Evolutionary conservation across 2,329 filamentous ascomycete species (phyloP).

Genomic region (Monosporascus sp.): DNA sequence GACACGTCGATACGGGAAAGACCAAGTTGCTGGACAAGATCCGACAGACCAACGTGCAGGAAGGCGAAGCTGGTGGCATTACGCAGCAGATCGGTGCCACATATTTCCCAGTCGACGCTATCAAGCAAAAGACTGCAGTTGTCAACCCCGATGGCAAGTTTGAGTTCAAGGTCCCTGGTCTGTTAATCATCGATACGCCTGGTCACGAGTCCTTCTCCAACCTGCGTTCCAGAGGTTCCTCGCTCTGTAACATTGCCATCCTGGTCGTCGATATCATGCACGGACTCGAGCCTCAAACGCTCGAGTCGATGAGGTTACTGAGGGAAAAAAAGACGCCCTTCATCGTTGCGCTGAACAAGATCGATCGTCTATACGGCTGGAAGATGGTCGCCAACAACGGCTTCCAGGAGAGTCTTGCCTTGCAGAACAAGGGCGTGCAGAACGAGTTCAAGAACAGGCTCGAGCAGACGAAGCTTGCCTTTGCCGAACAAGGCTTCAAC

Average conservation of each 20-base stretch:
- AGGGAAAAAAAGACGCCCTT: slow-evolving; percentile 94
- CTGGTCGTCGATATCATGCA: slow-evolving; percentile 99
- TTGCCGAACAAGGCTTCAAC: slow-evolving; percentile 97
- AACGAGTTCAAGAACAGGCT: slow-evolving; percentile 91
- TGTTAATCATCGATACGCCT: slow-evolving; percentile 95
- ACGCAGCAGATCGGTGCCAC: slow-evolving; percentile 99
- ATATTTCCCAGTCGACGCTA: slow-evolving; percentile 94
- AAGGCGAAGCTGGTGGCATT: slow-evolving; percentile 98
- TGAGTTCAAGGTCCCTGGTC: slow-evolving; percentile 95
- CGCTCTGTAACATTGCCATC: slow-evolving; percentile 98
- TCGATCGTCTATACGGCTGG: slow-evolving; percentile 98
- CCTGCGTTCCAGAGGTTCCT: slow-evolving; percentile 91
- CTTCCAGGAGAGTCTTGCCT: slow-evolving; percentile 83
- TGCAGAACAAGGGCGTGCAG: slow-evolving; percentile 90
- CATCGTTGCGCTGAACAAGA: slow-evolving; percentile 98
- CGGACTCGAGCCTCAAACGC: slow-evolving; percentile 92
- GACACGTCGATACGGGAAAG: slow-evolving; percentile 99
- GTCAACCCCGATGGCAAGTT: slow-evolving; percentile 88
- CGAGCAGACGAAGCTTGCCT: slow-evolving; percentile 85
- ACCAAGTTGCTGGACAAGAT: slow-evolving; percentile 99
- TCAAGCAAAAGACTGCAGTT: slow-evolving; percentile 86
- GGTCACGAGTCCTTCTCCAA: slow-evolving; percentile 99
- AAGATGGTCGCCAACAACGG: slow-evolving; percentile 98
- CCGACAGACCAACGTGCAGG: slow-evolving; percentile 96
- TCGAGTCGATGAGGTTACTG: slow-evolving; percentile 94